A percentile compares a stretch with the other conserved stretches of the same genome.
Evolutionary conservation across 2,329 filamentous ascomycete genomes (phyloP).

Genomic region (Boeremia lycopersici): DNA sequence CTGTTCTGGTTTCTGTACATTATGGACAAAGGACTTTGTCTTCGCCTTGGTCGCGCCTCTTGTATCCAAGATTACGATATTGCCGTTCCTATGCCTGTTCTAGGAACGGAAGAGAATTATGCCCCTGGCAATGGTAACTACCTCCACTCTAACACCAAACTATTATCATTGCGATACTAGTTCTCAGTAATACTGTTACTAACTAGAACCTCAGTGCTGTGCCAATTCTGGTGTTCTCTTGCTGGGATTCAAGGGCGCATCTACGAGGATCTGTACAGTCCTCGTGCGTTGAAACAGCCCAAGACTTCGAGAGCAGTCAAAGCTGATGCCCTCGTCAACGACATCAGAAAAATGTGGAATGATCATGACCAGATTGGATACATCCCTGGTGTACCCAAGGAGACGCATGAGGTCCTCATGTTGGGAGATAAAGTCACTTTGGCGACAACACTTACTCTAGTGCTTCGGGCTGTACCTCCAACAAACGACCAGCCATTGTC

Average conservation of each 20-base stretch:
- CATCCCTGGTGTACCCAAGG: constrained; percentile 22
- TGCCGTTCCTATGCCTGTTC: constrained; percentile 19
- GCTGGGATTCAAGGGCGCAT: constrained; percentile 39
- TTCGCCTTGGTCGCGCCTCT: constrained; percentile 46
- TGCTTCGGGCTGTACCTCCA: constrained; percentile 41
- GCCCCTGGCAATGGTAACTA: constrained; percentile 13
- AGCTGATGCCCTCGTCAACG: constrained; percentile 17
- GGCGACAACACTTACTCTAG: constrained; percentile 43
- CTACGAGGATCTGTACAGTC: constrained; percentile 46
- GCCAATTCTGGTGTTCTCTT: constrained; percentile 7
- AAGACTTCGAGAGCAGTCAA: constrained; percentile 8
- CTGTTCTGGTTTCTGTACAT: constrained; percentile 49
- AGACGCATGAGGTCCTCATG: constrained; percentile 39
- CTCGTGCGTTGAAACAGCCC: constrained; percentile 22
- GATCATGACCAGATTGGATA: constrained; percentile 9
- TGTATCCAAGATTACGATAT: constrained; percentile 45
- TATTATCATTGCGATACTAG: no score
- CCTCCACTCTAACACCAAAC: no score
- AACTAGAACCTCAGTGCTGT: neutral
- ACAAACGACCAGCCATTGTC: constrained; percentile 20
- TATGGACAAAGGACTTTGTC: constrained; percentile 47
- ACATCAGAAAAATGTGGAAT: constrained; percentile 10
- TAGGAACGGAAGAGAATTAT: constrained; percentile 17
- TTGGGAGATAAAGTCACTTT: constrained; percentile 43
- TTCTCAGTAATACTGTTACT: no score